These are phyloP conservation scores for Aspergillus tubingensis DNA, from an alignment of 2,329 filamentous ascomycete species.

Conservation along the genomic window DNA sequence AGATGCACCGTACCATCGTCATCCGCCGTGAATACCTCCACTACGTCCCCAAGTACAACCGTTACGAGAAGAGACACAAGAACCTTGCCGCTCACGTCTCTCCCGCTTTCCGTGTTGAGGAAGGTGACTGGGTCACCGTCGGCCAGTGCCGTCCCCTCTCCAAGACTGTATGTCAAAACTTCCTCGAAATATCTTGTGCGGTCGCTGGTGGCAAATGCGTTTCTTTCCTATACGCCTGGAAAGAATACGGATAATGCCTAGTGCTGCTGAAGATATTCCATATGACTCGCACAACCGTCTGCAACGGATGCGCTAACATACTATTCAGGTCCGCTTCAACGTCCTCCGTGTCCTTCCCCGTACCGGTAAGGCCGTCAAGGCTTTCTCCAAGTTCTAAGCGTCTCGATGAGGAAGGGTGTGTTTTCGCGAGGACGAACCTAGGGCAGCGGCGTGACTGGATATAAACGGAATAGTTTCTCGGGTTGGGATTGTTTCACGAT, in stretches of 20 bases:
- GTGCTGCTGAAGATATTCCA: not conserved
- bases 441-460: conserved; percentile 43
- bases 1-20: conserved; percentile 99
- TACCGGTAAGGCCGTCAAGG: conserved; percentile 96
- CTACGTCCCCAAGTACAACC: conserved; percentile 98
- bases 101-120: conserved; percentile 99
- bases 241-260: not conserved
- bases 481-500: conserved; percentile 44
- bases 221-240: not conserved
- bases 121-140: conserved; percentile 98
- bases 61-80: conserved; percentile 99
- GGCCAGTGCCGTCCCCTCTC: conserved; percentile 98
- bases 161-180: conserved; percentile 83
- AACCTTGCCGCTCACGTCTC: conserved; percentile 99
- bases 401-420: conserved; percentile 32
- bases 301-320: conserved; percentile 21
- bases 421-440: conserved; percentile 36
- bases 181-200: not conserved
- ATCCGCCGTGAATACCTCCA: conserved; percentile 99
- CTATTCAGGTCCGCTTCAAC: conserved; percentile 89
- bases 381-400: conserved; percentile 96
- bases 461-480: conserved; percentile 38
- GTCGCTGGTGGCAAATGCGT: not conserved
- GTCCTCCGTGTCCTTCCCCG: conserved; percentile 97
- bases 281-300: not conserved